Conservation (phyloP, 805 yeast genomes). For the Saccharomycopsis sp. region DNA sequence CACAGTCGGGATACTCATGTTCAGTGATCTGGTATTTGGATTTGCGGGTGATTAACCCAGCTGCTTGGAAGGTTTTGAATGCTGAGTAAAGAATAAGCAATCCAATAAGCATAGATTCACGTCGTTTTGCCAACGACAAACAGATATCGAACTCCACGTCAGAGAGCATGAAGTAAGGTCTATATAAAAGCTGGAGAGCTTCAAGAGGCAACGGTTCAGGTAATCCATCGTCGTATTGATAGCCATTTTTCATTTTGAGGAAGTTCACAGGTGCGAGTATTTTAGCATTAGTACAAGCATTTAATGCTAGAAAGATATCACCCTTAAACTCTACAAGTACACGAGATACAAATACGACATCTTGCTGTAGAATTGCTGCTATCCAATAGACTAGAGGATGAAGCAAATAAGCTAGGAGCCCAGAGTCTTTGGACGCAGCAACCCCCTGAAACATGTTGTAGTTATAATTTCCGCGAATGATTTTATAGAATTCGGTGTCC, state of each 20-base stretch:
- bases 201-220: not conserved
- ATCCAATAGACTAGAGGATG: constrained; percentile 1
- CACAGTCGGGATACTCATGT: no score
- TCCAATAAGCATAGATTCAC: constrained; percentile 1
- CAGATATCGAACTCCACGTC: not conserved
- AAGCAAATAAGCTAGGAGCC: not conserved
- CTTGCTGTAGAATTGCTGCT: not conserved
- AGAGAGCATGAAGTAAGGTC: not conserved
- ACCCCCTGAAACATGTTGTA: not conserved
- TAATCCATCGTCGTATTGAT: not conserved
- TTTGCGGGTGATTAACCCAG: not conserved
- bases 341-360: not conserved
- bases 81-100: not conserved
- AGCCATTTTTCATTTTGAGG: not conserved
- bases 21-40: no score
- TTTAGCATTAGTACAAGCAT: not conserved
- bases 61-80: not conserved
- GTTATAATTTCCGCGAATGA: not conserved
- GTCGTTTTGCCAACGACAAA: not conserved
- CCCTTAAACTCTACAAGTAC: not conserved
- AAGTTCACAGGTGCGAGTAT: not conserved
- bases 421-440: not conserved
- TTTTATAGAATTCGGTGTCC: not conserved
- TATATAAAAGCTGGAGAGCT: not conserved
- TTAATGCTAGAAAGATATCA: not conserved